Evolutionary conservation across 495 filamentous ascomycete species (phyloP), one percentile per base, ranked within the genome.

Genomic region (Penicillium flavigenum): DNA sequence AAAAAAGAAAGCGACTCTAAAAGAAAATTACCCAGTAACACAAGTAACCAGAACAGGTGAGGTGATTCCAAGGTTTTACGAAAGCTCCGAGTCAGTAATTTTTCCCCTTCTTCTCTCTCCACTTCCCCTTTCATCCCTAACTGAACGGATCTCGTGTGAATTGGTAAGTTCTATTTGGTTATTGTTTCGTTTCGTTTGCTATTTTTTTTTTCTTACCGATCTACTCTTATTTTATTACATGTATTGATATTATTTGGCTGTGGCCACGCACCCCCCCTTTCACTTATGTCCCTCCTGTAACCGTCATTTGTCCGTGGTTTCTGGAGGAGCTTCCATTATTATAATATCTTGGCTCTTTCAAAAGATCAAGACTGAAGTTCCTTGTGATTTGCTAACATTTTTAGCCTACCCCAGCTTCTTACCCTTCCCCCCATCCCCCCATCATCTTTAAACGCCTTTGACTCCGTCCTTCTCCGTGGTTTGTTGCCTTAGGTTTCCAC

Each of bases 261-360:
- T 73, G 67, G 73, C 73, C 72, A 76, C 73, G 72, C 73, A 76
- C 73, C 24, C 22, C 73, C 22, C 24, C 5, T 6, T 53, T 58
- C 62, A 56, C 45, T 57, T 47, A 34, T 41, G 58, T 45, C 29
- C 47, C 46, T 58, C 59, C 59, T 64, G 52, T 56, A 52, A 46
- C 49, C 57, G 55, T 54, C 47, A 60, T 63, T 63, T 63, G 56
- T 67, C 29, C 54, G 47, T 56, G 50, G 41, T 54, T 57, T 54
- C 29, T 59, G 58, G 60, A 62, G 43, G 56, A 58, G 56, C 59
- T 60, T 17, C 32, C 24, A 48, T 54, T 60, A 57, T 58, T 54
- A 54, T 59, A 29, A 54, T 67, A 45, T 63, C 56, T 57, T 63
- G 43, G 57, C 52, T 38, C 42, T 42, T 49, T 31, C 5, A 26